These are phyloP conservation scores for Jacaranda mimosifolia DNA, from an alignment of 257 asterid genomes.

Conservation along the genomic window DNA sequence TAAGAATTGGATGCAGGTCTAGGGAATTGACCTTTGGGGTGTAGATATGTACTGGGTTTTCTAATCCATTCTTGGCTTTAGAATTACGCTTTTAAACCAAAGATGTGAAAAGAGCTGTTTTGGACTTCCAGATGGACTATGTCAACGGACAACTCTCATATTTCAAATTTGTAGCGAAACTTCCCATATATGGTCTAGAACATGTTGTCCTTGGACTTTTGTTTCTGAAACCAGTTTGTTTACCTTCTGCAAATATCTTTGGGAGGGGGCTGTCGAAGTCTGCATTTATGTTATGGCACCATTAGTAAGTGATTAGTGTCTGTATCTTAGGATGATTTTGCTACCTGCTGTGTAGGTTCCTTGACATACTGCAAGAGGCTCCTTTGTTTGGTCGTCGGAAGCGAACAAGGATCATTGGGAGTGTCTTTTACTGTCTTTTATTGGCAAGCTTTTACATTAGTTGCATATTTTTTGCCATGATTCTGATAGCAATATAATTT, in stretches of 20 bases:
- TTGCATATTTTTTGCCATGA: constrained; percentile 3
- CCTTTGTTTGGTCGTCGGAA: constrained; percentile 94
- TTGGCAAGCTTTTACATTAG: constrained; percentile 69
- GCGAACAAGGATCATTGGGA: constrained; percentile 78
- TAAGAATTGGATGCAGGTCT: constrained; percentile 13
- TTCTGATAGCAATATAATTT: constrained; percentile 24
- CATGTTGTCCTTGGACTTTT: neutral
- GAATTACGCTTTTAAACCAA: neutral
- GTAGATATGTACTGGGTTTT: constrained; percentile 9
- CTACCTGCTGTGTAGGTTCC: constrained; percentile 66
- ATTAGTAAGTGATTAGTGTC: constrained; percentile 2
- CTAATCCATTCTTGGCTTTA: constrained; percentile 24
- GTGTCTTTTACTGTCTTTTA: constrained; percentile 79
- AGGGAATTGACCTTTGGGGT: constrained; percentile 5
- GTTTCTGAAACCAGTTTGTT: neutral
- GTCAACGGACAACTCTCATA: neutral
- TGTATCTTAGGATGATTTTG: constrained; percentile 32
- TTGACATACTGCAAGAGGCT: constrained; percentile 92
- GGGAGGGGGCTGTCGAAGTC: constrained; percentile 5
- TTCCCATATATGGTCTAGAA: neutral
- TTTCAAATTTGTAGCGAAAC: neutral
- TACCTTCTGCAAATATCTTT: constrained; percentile 18
- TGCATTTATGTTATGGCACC: constrained; percentile 9
- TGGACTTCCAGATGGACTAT: constrained; percentile 13
- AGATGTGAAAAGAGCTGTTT: neutral